Conservation (phyloP, 495 filamentous ascomycete genomes). For the Penicillium parvum region DNA sequence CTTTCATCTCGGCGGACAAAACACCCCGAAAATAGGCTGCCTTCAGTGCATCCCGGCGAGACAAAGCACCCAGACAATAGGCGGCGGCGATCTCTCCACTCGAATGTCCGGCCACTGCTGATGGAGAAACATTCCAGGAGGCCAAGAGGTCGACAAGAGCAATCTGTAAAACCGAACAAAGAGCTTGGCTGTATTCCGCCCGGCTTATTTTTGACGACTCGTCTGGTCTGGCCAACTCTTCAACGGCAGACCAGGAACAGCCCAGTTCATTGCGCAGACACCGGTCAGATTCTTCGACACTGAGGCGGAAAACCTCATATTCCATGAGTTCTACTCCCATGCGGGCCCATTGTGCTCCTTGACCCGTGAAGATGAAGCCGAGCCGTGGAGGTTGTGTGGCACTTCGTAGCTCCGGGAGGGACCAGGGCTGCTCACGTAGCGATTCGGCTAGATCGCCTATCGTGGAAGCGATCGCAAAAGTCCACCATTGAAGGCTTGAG, state of each 20-base stretch:
- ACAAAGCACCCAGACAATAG: no score
- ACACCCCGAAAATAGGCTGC: no score
- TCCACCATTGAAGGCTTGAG: neutral
- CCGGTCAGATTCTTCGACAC: neutral
- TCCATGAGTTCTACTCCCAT: conserved; percentile 16
- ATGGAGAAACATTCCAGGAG: conserved; percentile 9
- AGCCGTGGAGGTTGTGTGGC: conserved; percentile 2
- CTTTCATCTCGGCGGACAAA: no score
- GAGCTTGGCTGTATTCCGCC: conserved; percentile 17
- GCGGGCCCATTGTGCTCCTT: conserved; percentile 15
- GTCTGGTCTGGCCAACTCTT: conserved; percentile 8
- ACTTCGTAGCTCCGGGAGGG: no score
- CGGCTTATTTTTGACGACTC: conserved; percentile 6
- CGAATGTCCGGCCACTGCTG: conserved; percentile 22
- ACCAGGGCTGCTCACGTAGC: no score
- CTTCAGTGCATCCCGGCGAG: no score
- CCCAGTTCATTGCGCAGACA: conserved; percentile 12
- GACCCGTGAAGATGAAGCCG: conserved; percentile 35
- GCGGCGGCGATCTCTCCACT: conserved; percentile 29
- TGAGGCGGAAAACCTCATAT: conserved; percentile 7
- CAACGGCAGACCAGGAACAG: conserved; percentile 6
- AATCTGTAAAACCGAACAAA: conserved; percentile 22
- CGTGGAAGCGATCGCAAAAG: neutral
- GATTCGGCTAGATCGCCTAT: neutral
- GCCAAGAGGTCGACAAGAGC: conserved; percentile 20